phyloP scores from a whole-genome alignment of 2,329 filamentous ascomycete genomes.

The Colletotrichum higginsianum region DNA sequence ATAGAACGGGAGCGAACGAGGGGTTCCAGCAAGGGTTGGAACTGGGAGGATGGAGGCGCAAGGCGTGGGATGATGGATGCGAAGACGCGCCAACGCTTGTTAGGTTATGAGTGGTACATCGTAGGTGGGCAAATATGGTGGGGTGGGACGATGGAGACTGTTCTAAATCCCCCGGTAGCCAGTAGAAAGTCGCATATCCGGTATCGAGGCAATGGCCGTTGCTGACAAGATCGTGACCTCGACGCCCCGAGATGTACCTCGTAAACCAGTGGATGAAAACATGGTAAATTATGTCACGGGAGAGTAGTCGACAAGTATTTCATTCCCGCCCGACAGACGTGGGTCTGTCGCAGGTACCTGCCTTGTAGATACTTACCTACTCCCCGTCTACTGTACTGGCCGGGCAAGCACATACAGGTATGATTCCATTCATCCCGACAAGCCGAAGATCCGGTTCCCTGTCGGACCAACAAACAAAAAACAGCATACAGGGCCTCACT shows the following conservation, averaged over 20 bases:
- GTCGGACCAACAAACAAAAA: background rate
- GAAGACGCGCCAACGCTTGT: conserved; percentile 22
- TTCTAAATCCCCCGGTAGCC: conserved; percentile 28
- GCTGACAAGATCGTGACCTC: background rate
- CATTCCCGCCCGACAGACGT: background rate
- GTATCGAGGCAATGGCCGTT: background rate
- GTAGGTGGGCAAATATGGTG: conserved; percentile 22
- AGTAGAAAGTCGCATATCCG: conserved; percentile 19
- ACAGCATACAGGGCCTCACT: background rate
- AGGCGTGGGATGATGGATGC: conserved; percentile 8
- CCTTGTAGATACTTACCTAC: background rate
- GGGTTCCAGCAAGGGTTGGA: background rate
- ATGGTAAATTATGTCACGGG: too few species aligned
- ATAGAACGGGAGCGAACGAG: background rate
- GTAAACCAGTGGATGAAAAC: background rate
- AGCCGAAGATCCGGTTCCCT: conserved; percentile 2
- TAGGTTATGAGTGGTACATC: too few species aligned
- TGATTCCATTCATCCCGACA: background rate
- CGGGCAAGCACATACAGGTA: background rate
- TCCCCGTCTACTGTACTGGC: background rate
- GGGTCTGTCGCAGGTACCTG: background rate
- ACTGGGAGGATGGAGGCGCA: background rate
- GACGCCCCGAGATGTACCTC: background rate
- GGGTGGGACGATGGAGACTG: conserved; percentile 24
- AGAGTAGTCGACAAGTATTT: background rate